These are phyloP conservation scores for Termitomyces sp. DNA, from an alignment of 768 basidiomycete genomes.

Conservation along the genomic window DNA sequence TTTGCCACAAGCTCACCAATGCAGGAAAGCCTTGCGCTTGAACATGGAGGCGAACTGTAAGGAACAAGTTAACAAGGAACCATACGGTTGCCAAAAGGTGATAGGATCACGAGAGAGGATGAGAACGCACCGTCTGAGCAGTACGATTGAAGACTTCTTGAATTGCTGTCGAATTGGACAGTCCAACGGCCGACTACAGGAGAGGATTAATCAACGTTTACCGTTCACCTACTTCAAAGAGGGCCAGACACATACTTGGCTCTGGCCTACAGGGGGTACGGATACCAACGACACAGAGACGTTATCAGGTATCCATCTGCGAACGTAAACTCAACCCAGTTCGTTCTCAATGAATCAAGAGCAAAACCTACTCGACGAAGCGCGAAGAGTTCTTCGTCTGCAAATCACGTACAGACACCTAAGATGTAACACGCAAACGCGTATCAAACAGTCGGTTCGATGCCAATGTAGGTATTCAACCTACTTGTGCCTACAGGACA, in stretches of 20 bases:
- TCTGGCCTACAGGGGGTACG: constrained; percentile 78
- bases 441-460: background rate
- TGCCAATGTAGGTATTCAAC: constrained; percentile 14
- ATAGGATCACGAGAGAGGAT: background rate
- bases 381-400: constrained; percentile 68
- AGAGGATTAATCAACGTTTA: background rate
- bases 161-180: constrained; percentile 77
- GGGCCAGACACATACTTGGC: constrained; percentile 38
- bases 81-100: background rate
- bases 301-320: constrained; percentile 87
- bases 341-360: background rate
- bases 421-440: constrained; percentile 1
- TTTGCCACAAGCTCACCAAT: constrained; percentile 44
- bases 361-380: constrained; percentile 68
- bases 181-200: constrained; percentile 58
- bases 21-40: constrained; percentile 79
- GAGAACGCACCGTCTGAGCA: constrained; percentile 42
- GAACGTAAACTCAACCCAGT: background rate
- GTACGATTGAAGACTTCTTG: constrained; percentile 84
- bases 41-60: constrained; percentile 73
- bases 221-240: background rate
- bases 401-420: constrained; percentile 68
- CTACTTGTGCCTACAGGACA: constrained; percentile 45
- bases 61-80: constrained; percentile 1
- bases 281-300: constrained; percentile 80